Evolutionary conservation across 2,329 filamentous ascomycete species (phyloP).

Genomic region (Apiospora arundinis): DNA sequence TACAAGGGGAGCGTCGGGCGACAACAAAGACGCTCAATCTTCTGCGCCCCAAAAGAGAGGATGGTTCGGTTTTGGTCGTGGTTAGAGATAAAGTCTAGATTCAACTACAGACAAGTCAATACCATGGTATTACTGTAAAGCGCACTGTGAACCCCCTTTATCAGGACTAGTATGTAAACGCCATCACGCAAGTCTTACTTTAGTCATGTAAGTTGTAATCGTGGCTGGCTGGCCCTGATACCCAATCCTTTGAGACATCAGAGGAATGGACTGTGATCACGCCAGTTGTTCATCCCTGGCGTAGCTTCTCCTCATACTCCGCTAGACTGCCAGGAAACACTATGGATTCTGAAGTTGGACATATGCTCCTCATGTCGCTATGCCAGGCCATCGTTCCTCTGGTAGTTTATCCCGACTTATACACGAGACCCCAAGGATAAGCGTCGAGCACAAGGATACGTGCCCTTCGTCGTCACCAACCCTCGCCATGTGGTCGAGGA

Average conservation of each 20-base stretch:
- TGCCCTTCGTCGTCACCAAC: neutral
- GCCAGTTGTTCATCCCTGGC: constrained; percentile 2
- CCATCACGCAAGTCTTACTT: neutral
- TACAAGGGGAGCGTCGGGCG: constrained; percentile 35
- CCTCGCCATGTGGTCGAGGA: constrained; percentile 21
- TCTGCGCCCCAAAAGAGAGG: constrained; percentile 65
- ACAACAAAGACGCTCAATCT: constrained; percentile 46
- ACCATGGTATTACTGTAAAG: neutral
- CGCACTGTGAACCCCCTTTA: constrained; percentile 7
- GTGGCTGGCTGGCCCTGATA: neutral
- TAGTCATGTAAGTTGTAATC: neutral
- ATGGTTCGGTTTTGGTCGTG: constrained; percentile 78
- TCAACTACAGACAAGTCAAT: neutral
- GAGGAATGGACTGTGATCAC: constrained; percentile 8
- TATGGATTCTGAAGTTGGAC: neutral
- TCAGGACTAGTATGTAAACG: neutral
- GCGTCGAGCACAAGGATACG: constrained; percentile 22
- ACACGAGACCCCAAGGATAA: neutral
- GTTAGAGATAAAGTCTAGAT: constrained; percentile 18
- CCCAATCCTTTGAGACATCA: neutral
- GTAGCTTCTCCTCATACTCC: neutral
- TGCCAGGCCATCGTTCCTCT: constrained; percentile 34
- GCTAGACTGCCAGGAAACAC: neutral
- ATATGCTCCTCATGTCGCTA: constrained; percentile 23
- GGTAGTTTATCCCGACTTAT: constrained; percentile 31